Evolutionary conservation across 2,329 filamentous ascomycete genomes (phyloP), one percentile per base, ranked within the genome.

Genomic region (Aspergillus quadricinctus): DNA sequence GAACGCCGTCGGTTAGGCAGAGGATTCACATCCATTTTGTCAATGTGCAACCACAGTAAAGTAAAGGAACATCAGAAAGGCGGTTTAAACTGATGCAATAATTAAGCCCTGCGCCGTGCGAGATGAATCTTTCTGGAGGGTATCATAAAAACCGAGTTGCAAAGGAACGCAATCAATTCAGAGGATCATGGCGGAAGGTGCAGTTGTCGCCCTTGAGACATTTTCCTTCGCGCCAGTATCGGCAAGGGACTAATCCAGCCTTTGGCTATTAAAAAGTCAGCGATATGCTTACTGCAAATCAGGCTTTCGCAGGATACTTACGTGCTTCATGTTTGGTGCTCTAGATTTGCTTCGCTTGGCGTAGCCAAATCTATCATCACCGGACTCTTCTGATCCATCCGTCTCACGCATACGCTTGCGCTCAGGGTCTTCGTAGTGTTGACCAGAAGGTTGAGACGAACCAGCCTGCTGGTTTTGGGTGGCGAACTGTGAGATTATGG

Each of bases 161-260:
- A 49, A 46, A 37, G 48, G 23, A 54, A 55, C 40, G 50, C 46
- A 25, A 14, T 52, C 50, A 64, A 37, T 56, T 53, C 29, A 64
- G 50, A 31, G 64, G 60, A 60, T 79, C 77, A 55, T 81, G 79
- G 55, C 77, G 70, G 64, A 75, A 81, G n/a, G 78, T 80, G 67
- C 79, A 81, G 43, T 78, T 72, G 23, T 78, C 75, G 19, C 80
- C 80, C 62, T 83, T 83, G 55, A 76, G 71, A 65, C 81, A 83
- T 62, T 77, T 79, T 11, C 81, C 81, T 57, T 81, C 76, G 37
- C 77, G 72, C 77, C 77, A 84, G 66, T 80, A 84, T 56, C 77
- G 76, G 68, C 82, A 84, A 9, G 76, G 68, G 37, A 79, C 73
- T 21, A 75, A 68, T 51, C 76, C 76, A 56, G 73, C 73, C 58